Conservation (phyloP, 768 basidiomycete species). For the Cyclocybe aegerita region DNA sequence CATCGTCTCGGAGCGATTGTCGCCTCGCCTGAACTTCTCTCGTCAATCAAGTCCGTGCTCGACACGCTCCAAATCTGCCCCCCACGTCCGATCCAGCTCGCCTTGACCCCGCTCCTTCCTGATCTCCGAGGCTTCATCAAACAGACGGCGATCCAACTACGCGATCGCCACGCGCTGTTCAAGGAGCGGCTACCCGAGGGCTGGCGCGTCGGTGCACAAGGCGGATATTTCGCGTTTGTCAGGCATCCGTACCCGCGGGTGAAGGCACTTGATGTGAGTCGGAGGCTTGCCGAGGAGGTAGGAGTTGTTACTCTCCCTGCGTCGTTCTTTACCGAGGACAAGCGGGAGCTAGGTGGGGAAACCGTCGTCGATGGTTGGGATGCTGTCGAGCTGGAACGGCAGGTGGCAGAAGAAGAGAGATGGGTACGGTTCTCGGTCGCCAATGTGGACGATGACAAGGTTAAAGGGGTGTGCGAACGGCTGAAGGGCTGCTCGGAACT, state of each 20-base stretch:
- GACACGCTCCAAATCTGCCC: slow-evolving; percentile 84
- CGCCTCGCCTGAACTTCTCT: slow-evolving; percentile 54
- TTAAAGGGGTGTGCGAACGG: slow-evolving; percentile 51
- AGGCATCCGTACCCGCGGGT: slow-evolving; percentile 55
- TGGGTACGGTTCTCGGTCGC: slow-evolving; percentile 84
- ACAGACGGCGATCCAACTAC: slow-evolving; percentile 46
- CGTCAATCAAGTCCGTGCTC: slow-evolving; percentile 50
- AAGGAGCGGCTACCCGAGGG: slow-evolving; percentile 38
- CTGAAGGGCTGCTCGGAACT: slow-evolving; percentile 31
- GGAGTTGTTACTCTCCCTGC: slow-evolving; percentile 72
- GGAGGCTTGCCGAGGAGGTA: slow-evolving; percentile 54
- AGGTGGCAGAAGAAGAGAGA: slow-evolving; percentile 42
- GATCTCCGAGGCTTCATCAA: slow-evolving; percentile 52
- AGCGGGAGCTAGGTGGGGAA: slow-evolving; percentile 30
- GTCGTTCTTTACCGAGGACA: slow-evolving; percentile 49
- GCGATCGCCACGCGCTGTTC: slow-evolving; percentile 58
- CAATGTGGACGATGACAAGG: slow-evolving; percentile 68
- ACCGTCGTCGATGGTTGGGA: slow-evolving; percentile 31
- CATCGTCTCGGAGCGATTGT: slow-evolving; percentile 76
- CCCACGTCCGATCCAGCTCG: slow-evolving; percentile 70
- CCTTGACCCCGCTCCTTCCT: slow-evolving; percentile 56
- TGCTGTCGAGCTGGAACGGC: slow-evolving; percentile 9
- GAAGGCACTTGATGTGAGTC: slow-evolving; percentile 52
- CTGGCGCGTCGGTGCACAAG: slow-evolving; percentile 66
- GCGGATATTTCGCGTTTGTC: slow-evolving; percentile 82